Evolutionary conservation across 2,329 filamentous ascomycete genomes (phyloP).

Genomic region (Hypoxylon sp.): DNA sequence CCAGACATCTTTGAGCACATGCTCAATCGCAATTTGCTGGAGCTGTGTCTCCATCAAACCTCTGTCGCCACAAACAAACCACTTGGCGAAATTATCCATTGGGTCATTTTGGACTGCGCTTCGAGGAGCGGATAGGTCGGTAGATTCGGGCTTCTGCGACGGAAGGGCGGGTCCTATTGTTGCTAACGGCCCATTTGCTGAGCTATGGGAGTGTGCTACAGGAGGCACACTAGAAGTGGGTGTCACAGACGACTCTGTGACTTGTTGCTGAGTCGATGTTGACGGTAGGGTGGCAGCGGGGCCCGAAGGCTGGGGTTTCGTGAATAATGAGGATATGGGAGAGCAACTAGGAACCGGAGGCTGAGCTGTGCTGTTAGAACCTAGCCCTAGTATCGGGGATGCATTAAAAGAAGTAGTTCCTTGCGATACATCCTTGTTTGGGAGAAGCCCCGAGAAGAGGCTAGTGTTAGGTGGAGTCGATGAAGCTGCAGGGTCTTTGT

Average conservation of each 20-base stretch:
- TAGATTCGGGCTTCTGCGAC: neutral
- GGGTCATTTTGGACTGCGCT: constrained; percentile 54
- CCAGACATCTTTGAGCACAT: constrained; percentile 60
- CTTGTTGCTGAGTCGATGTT: constrained; percentile 4
- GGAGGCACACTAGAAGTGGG: neutral
- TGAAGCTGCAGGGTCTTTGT: constrained; percentile 14
- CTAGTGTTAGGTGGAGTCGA: neutral
- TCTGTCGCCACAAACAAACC: constrained; percentile 67
- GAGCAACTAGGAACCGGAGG: neutral
- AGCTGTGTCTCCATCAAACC: constrained; percentile 66
- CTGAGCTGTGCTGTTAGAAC: constrained; percentile 10
- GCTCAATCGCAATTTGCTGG: constrained; percentile 59
- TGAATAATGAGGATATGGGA: neutral
- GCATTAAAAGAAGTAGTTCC: constrained; percentile 3
- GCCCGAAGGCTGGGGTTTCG: neutral
- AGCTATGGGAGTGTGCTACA: neutral
- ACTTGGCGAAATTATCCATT: constrained; percentile 65
- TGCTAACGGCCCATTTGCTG: neutral
- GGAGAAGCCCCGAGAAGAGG: constrained; percentile 24
- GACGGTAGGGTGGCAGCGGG: neutral
- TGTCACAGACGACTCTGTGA: neutral
- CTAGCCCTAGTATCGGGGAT: constrained; percentile 14
- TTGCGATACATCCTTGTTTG: constrained; percentile 26
- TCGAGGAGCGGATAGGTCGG: constrained; percentile 17
- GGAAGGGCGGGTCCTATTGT: neutral